A percentile compares a stretch with the other conserved stretches of the same genome.
phyloP scores from a whole-genome alignment of 2,329 filamentous ascomycete genomes.

The Whalleya microplaca region DNA sequence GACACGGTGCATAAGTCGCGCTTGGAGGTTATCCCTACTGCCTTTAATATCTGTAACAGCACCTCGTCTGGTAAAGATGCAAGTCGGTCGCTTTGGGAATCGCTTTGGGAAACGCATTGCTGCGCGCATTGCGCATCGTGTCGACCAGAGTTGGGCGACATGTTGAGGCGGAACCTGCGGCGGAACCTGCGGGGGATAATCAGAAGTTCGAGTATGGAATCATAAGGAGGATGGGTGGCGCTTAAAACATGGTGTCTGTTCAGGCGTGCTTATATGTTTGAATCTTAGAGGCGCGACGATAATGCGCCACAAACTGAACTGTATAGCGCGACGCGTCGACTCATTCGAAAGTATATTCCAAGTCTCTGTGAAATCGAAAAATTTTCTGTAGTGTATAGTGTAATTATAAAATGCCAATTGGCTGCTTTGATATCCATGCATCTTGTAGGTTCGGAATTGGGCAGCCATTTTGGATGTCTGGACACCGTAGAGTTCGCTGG shows the following conservation, averaged over 20 bases:
- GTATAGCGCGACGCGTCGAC: background rate
- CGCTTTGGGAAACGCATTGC: too few relatives aligned
- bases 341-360: too few relatives aligned
- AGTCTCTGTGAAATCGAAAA: too few relatives aligned
- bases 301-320: background rate
- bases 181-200: background rate
- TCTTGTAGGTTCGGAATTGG: too few relatives aligned
- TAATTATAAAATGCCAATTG: too few relatives aligned
- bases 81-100: conserved; percentile 19
- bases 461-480: too few relatives aligned
- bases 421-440: too few relatives aligned
- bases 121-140: background rate
- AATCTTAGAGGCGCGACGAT: background rate
- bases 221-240: background rate
- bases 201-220: background rate
- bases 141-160: background rate
- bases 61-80: conserved; percentile 44
- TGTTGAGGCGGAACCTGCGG: background rate
- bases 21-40: conserved; percentile 37
- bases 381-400: too few relatives aligned
- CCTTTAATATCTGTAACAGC: conserved; percentile 45
- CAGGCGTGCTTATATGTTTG: background rate
- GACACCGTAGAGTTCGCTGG: too few relatives aligned
- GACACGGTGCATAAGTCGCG: conserved; percentile 49
- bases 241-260: background rate